Base-by-base conservation (phyloP, 2,329 filamentous ascomycete species). In the Exophiala oligosperma region DNA sequence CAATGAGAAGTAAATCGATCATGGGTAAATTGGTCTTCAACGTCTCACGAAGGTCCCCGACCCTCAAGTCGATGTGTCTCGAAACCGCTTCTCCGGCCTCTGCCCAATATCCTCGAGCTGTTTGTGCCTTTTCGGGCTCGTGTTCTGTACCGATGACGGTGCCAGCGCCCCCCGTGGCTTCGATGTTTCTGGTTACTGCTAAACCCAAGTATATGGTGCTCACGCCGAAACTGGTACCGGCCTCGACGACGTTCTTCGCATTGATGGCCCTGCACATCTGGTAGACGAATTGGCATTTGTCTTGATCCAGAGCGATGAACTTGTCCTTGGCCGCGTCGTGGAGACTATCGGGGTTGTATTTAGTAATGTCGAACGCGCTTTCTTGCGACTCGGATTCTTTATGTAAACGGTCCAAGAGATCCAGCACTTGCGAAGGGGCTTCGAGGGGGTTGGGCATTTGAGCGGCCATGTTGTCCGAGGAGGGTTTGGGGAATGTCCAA, bases 151-250 rank as follows among this genome's bases (percentile, higher is more conserved):
- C 74, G 56, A 76, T 74, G 1, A 76, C 73, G 32, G 41, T 65
- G 0, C 71, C 73, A 4, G 59, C 35, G 4, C 47, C 41, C 28
- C 59, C 67, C 8, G 65, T 71, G 43, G 68, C 56, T 1, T 66
- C 50, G 37, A 57, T 28, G 37, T 61, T 65, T 52, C 55, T 26
- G 11, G 48, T 67, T 3, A 74, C 68, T 7, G 74, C 75, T 12
- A 77, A 67, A 4, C 73, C 75, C 1, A 78, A 68, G 47, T 76
- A 77, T 28, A 77, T 77, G 1, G 75, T 77, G 56, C 71, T 74
- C 17, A 77, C 71, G 14, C 74, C 74, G 57, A 73, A 77, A 57
- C 70, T 74, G 9, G 75, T 77, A 3, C 75, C 76, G 5, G 71
- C 73, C 60, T 78, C 75, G 44, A 77, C 67, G 23, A 77, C 62